phyloP scores from a whole-genome alignment of 2,329 filamentous ascomycete genomes.

The Ophiocordyceps camponoti-floridani region DNA sequence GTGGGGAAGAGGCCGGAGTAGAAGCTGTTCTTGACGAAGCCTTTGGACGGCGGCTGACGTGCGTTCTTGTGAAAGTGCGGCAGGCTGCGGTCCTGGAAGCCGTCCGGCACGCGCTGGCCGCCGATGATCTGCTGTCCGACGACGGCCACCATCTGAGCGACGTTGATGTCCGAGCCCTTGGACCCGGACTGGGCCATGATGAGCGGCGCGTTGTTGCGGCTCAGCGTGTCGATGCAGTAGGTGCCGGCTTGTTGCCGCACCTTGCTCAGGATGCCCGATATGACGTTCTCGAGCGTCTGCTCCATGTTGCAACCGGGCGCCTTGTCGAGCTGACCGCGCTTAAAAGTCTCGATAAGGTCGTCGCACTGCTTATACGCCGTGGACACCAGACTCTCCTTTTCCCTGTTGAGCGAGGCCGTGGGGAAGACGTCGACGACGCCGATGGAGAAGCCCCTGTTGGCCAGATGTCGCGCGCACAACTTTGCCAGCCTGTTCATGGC shows the following conservation, averaged over 20 bases:
- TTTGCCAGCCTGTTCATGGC: slow-evolving; percentile 95
- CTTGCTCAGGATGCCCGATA: slow-evolving; percentile 82
- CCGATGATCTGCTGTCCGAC: slow-evolving; percentile 97
- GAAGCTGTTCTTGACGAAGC: slow-evolving; percentile 98
- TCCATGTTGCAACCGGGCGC: slow-evolving; percentile 95
- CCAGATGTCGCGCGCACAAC: slow-evolving; percentile 91
- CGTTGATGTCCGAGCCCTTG: slow-evolving; percentile 97
- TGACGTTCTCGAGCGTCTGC: slow-evolving; percentile 95
- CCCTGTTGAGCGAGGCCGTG: slow-evolving; percentile 64
- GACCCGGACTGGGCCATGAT: slow-evolving; percentile 94
- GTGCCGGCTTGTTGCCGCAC: slow-evolving; percentile 95
- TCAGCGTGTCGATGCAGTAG: slow-evolving; percentile 76
- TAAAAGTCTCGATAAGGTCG: slow-evolving; percentile 57
- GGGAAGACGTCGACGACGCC: slow-evolving; percentile 97
- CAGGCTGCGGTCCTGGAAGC: slow-evolving; percentile 93
- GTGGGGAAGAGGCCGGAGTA: slow-evolving; percentile 84
- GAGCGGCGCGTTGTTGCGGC: slow-evolving; percentile 89
- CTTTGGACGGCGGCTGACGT: slow-evolving; percentile 89
- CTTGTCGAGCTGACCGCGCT: slow-evolving; percentile 76
- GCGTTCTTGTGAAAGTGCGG: slow-evolving; percentile 99
- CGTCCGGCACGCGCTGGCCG: slow-evolving; percentile 96
- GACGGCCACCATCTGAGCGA: slow-evolving; percentile 96
- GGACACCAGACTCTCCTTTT: slow-evolving; percentile 67
- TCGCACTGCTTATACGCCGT: slow-evolving; percentile 69
- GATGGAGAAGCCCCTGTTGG: slow-evolving; percentile 93